phyloP scores from a whole-genome alignment of 2,329 filamentous ascomycete genomes.

The Exserohilum rostratum region DNA sequence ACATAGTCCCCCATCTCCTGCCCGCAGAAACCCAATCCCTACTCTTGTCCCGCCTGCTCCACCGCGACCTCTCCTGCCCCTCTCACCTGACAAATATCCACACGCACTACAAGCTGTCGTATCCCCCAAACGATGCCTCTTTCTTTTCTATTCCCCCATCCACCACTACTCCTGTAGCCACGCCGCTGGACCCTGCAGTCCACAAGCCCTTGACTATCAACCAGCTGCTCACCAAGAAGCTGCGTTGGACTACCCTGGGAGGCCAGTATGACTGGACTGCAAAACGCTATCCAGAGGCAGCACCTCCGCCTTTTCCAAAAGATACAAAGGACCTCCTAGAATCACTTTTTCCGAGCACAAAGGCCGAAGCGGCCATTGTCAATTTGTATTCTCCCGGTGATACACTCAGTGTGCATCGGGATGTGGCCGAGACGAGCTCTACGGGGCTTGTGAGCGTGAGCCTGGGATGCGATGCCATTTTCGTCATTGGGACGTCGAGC shows the following conservation, averaged over 20 bases:
- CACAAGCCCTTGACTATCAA: conserved; percentile 75
- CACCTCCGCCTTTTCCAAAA: conserved; percentile 72
- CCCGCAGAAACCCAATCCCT: conserved; percentile 70
- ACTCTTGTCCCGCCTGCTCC: conserved; percentile 75
- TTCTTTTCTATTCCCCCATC: conserved; percentile 58
- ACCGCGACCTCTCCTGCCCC: conserved; percentile 75
- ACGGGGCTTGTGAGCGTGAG: conserved; percentile 83
- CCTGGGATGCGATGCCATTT: conserved; percentile 87
- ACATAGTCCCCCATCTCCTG: conserved; percentile 76
- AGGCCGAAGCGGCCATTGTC: conserved; percentile 87
- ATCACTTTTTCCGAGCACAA: conserved; percentile 74
- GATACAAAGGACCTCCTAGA: conserved; percentile 74
- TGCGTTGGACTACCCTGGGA: conserved; percentile 93
- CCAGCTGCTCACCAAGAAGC: conserved; percentile 75
- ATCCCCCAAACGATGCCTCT: conserved; percentile 57
- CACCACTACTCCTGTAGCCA: conserved; percentile 30
- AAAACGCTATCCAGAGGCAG: conserved; percentile 75
- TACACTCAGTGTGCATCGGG: conserved; percentile 88
- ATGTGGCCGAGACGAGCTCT: conserved; percentile 85
- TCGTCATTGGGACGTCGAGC: conserved; percentile 68
- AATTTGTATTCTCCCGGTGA: conserved; percentile 93
- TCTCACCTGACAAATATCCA: conserved; percentile 89
- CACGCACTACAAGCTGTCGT: conserved; percentile 75
- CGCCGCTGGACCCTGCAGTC: conserved; percentile 72
- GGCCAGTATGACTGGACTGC: conserved; percentile 97